phyloP scores from a whole-genome alignment of 768 basidiomycete genomes.

The Pisolithus tinctorius region DNA sequence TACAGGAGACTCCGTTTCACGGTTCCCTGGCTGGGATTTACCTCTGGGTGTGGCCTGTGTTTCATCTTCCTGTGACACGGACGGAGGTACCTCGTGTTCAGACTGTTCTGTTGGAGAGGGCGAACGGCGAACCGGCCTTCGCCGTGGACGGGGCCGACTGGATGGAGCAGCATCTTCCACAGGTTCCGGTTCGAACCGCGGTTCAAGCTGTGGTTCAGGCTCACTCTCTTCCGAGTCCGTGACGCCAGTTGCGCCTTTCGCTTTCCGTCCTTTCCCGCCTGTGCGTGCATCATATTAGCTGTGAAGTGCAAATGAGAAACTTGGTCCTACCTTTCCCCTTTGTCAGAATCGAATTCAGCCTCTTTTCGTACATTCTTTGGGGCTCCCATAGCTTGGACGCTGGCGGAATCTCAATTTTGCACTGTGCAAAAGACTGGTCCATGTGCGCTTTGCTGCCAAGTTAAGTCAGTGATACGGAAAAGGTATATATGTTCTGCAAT shows the following conservation, averaged over 20 bases:
- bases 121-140: constrained; percentile 12
- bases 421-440: constrained; percentile 67
- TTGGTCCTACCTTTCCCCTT: constrained; percentile 67
- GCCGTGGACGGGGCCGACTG: constrained; percentile 16
- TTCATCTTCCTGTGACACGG: constrained; percentile 1
- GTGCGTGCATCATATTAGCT: constrained; percentile 7
- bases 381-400: constrained; percentile 84
- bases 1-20: constrained; percentile 11
- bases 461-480: background rate
- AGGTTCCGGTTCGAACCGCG: constrained; percentile 13
- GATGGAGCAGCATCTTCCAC: constrained; percentile 11
- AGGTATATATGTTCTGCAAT: background rate
- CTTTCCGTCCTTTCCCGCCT: constrained; percentile 29
- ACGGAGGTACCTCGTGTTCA: constrained; percentile 5
- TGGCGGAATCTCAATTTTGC: constrained; percentile 58
- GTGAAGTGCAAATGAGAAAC: background rate
- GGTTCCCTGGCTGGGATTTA: constrained; percentile 22
- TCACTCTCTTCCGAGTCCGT: constrained; percentile 30
- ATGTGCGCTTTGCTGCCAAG: constrained; percentile 66
- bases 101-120: constrained; percentile 8
- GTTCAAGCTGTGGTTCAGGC: constrained; percentile 17
- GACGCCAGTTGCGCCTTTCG: constrained; percentile 24
- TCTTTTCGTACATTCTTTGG: constrained; percentile 79
- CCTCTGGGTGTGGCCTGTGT: constrained; percentile 20
- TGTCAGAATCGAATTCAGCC: constrained; percentile 57